phyloP scores from a whole-genome alignment of 345 rosid genomes.

The Hibiscus trionum region DNA sequence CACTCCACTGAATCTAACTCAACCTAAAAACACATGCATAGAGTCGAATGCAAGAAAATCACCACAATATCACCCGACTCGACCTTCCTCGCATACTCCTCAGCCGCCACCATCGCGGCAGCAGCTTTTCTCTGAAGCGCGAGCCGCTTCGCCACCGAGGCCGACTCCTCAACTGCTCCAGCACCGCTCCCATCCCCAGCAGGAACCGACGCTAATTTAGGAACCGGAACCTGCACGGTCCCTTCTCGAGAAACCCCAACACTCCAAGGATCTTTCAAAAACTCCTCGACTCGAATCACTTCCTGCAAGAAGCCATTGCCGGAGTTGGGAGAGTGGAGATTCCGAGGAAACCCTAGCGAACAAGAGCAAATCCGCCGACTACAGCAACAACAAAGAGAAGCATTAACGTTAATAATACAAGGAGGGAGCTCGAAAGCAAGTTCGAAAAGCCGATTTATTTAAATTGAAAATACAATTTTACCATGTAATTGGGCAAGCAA shows the following conservation, averaged over 20 bases:
- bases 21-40: neutral
- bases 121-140: conserved; percentile 65
- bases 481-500: no score
- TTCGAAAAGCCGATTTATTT: neutral
- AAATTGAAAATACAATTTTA: no score
- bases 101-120: conserved; percentile 72
- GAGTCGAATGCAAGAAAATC: conserved; percentile 18
- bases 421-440: neutral
- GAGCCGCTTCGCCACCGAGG: conserved; percentile 36
- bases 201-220: conserved; percentile 44
- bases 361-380: conserved; percentile 91
- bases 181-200: conserved; percentile 25
- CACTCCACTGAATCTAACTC: neutral
- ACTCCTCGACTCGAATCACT: conserved; percentile 39
- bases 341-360: conserved; percentile 74
- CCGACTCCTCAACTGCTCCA: conserved; percentile 36
- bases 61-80: conserved; percentile 26
- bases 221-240: conserved; percentile 76
- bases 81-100: conserved; percentile 7
- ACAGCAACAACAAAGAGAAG: conserved; percentile 19
- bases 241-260: conserved; percentile 34
- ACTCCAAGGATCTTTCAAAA: conserved; percentile 47
- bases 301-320: conserved; percentile 39
- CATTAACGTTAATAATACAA: conserved; percentile 4
- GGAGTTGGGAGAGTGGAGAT: conserved; percentile 36